These are phyloP conservation scores for Nicotiana sylvestris DNA, from an alignment of 257 asterid species.

Conservation along the genomic window DNA sequence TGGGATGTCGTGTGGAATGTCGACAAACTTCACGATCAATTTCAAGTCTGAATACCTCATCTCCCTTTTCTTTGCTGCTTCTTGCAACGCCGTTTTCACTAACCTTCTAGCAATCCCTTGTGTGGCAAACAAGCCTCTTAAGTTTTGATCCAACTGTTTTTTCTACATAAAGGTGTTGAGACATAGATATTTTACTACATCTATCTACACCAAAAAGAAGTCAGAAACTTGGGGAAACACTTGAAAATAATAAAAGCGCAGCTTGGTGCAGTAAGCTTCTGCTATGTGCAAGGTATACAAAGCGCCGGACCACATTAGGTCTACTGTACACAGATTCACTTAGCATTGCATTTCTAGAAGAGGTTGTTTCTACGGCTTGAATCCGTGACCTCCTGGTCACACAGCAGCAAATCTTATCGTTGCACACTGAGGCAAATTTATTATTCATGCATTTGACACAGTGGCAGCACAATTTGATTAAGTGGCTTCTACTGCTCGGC, in stretches of 20 bases:
- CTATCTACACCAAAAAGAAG: neutral
- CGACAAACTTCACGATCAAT: constrained; percentile 83
- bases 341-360: no score
- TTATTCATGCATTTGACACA: neutral
- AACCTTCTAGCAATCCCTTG: constrained; percentile 86
- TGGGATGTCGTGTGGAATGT: constrained; percentile 82
- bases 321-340: no score
- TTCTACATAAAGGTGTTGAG: neutral
- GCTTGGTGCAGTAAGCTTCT: no score
- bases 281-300: no score
- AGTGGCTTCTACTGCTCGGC: neutral
- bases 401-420: no score
- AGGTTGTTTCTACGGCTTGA: no score
- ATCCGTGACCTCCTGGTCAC: no score
- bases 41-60: constrained; percentile 93
- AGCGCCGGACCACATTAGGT: no score
- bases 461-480: neutral
- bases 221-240: no score
- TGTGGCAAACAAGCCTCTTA: neutral
- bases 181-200: neutral
- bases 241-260: no score
- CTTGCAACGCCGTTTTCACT: constrained; percentile 71
- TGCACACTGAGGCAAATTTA: no score
- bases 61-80: constrained; percentile 89
- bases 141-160: neutral